Percentiles rank a stretch among this genome's conserved stretches.
These are phyloP conservation scores for Geoglossum cookeanum DNA, from an alignment of 2,329 filamentous ascomycete species.

Conservation along the genomic window DNA sequence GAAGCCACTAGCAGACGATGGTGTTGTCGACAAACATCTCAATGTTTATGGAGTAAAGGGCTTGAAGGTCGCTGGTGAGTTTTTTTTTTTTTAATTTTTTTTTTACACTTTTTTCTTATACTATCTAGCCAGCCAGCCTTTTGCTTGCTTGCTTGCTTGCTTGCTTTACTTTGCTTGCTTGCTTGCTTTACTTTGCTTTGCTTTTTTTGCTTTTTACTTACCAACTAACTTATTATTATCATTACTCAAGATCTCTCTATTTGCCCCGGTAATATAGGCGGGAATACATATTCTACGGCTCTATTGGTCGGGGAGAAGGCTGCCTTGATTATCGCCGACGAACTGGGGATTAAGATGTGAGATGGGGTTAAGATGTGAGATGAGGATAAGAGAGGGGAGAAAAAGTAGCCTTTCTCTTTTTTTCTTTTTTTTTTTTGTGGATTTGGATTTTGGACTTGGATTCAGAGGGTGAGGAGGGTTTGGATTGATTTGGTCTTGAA, in stretches of 20 bases:
- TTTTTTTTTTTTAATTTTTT: not conserved
- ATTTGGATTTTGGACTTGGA: no score
- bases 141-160: no score
- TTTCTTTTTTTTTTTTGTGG: no score
- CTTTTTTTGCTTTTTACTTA: no score
- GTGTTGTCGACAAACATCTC: conserved; percentile 25
- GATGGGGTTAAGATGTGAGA: not conserved
- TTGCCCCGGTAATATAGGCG: conserved; percentile 19
- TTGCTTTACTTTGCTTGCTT: no score
- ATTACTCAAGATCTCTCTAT: conserved; percentile 13
- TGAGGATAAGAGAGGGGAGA: not conserved
- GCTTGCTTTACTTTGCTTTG: no score
- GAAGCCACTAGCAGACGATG: conserved; percentile 22
- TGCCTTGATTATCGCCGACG: conserved; percentile 17
- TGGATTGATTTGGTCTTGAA: no score
- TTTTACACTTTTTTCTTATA: not conserved
- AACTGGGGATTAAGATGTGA: conserved; percentile 9
- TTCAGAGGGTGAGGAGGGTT: no score
- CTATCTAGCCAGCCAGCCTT: not conserved
- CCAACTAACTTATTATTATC: not conserved
- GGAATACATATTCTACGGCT: conserved; percentile 28
- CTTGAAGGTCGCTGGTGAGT: conserved; percentile 16
- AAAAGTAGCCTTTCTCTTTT: not conserved
- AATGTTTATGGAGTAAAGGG: conserved; percentile 25
- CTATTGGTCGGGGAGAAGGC: conserved; percentile 27